These are phyloP conservation scores for Cordyceps cateniannulata DNA, from an alignment of 2,329 filamentous ascomycete genomes.

Conservation along the genomic window DNA sequence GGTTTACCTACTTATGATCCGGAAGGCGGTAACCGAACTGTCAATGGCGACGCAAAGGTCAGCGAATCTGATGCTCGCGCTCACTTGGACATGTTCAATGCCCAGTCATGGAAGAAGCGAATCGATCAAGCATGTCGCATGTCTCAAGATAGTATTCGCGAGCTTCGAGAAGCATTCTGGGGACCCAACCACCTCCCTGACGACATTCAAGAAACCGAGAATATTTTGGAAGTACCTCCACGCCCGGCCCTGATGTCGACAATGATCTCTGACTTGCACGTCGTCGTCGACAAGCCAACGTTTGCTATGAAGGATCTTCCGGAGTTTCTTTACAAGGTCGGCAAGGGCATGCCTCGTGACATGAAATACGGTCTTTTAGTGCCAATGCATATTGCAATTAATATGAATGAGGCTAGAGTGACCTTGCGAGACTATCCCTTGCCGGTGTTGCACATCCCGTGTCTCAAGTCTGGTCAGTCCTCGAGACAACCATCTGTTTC, in stretches of 20 bases:
- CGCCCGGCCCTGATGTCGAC: constrained; percentile 78
- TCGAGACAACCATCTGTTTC: constrained; percentile 74
- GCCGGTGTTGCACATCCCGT: constrained; percentile 83
- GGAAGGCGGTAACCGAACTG: constrained; percentile 56
- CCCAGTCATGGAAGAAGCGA: constrained; percentile 84
- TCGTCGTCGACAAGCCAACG: constrained; percentile 85
- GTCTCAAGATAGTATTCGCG: constrained; percentile 68
- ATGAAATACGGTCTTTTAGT: constrained; percentile 87
- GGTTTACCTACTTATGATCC: constrained; percentile 67
- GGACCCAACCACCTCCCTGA: constrained; percentile 75
- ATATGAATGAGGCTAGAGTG: constrained; percentile 85
- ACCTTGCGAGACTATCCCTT: constrained; percentile 88
- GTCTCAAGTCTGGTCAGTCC: constrained; percentile 72
- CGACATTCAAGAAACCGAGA: constrained; percentile 76
- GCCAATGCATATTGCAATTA: constrained; percentile 82
- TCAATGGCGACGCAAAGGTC: constrained; percentile 67
- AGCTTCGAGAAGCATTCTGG: constrained; percentile 74
- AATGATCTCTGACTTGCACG: constrained; percentile 75
- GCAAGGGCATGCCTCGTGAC: constrained; percentile 92
- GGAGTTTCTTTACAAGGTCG: constrained; percentile 77
- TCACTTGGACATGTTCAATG: constrained; percentile 71
- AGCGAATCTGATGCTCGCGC: constrained; percentile 70
- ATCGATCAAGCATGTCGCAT: constrained; percentile 71
- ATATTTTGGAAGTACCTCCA: constrained; percentile 76
- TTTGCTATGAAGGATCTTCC: constrained; percentile 79